phyloP scores from a whole-genome alignment of 768 basidiomycete species.

The Calocybe cyanea region DNA sequence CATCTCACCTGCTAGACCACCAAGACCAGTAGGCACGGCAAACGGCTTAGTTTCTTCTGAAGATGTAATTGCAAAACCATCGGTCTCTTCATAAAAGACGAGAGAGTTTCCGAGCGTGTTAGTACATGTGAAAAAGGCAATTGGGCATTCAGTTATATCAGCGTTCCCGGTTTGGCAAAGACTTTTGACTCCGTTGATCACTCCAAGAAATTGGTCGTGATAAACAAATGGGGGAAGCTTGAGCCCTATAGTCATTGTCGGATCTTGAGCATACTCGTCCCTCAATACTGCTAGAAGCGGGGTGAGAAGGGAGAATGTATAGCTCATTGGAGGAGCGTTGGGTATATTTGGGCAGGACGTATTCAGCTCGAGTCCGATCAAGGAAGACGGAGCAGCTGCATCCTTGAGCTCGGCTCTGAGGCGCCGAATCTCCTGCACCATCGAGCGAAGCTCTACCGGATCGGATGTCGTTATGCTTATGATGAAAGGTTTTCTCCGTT shows the following conservation, averaged over 20 bases:
- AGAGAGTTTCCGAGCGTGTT: constrained; percentile 76
- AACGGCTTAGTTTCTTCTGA: constrained; percentile 26
- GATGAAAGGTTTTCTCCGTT: constrained; percentile 53
- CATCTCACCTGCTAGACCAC: constrained; percentile 74
- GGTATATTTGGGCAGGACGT: constrained; percentile 82
- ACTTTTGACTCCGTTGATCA: constrained; percentile 43
- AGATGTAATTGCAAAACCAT: constrained; percentile 1
- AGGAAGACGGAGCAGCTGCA: constrained; percentile 19
- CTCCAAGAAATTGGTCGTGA: constrained; percentile 53
- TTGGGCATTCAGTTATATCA: constrained; percentile 27
- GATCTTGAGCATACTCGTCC: constrained; percentile 43
- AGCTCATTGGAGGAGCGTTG: constrained; percentile 60
- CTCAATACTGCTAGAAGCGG: constrained; percentile 56
- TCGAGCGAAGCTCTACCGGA: constrained; percentile 43
- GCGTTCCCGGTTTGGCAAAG: constrained; percentile 25
- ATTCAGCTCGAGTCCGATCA: constrained; percentile 77
- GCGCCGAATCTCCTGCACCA: constrained; percentile 58
- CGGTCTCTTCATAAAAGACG: constrained; percentile 53
- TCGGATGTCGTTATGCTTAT: constrained; percentile 73
- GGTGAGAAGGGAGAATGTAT: constrained; percentile 47
- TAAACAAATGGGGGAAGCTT: constrained; percentile 78
- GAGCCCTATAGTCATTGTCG: constrained; percentile 62
- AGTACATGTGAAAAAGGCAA: constrained; percentile 76
- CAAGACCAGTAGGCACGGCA: constrained; percentile 62
- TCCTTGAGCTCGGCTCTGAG: constrained; percentile 44